phyloP scores from a whole-genome alignment of 768 basidiomycete species.

The Tricholoma terreum region DNA sequence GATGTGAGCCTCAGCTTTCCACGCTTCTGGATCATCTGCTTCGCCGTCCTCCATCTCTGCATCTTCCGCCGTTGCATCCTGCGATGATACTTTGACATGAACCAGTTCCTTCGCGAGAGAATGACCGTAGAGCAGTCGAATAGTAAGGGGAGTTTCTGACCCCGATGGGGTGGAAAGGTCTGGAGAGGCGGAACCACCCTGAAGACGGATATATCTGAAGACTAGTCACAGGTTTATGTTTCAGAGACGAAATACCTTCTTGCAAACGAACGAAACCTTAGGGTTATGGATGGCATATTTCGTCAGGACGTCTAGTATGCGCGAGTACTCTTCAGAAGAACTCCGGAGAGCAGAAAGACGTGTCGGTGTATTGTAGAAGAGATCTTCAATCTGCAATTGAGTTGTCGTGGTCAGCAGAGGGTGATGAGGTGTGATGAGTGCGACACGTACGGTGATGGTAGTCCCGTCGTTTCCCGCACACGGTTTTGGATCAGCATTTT shows the following conservation, averaged over 20 bases:
- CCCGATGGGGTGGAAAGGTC: conserved; percentile 78
- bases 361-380: conserved; percentile 92
- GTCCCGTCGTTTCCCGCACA: conserved; percentile 96
- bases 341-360: conserved; percentile 83
- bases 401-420: background rate
- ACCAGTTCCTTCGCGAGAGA: conserved; percentile 76
- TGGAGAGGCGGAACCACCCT: conserved; percentile 73
- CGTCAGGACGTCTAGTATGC: conserved; percentile 88
- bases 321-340: conserved; percentile 85
- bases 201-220: background rate
- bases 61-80: conserved; percentile 21
- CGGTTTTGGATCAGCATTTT: conserved; percentile 75
- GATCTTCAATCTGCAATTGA: conserved; percentile 75
- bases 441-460: conserved; percentile 63
- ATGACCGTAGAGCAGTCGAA: conserved; percentile 79
- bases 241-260: conserved; percentile 58
- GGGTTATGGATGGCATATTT: conserved; percentile 96
- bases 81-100: conserved; percentile 38
- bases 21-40: conserved; percentile 45
- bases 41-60: conserved; percentile 28
- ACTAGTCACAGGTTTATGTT: background rate
- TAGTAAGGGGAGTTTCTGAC: conserved; percentile 64
- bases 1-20: conserved; percentile 73
- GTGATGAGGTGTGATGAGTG: background rate
- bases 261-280: conserved; percentile 83